A percentile compares a stretch with the other conserved stretches of the same genome.
phyloP scores from a whole-genome alignment of 495 filamentous ascomycete species.

The Sporormia fimetaria region DNA sequence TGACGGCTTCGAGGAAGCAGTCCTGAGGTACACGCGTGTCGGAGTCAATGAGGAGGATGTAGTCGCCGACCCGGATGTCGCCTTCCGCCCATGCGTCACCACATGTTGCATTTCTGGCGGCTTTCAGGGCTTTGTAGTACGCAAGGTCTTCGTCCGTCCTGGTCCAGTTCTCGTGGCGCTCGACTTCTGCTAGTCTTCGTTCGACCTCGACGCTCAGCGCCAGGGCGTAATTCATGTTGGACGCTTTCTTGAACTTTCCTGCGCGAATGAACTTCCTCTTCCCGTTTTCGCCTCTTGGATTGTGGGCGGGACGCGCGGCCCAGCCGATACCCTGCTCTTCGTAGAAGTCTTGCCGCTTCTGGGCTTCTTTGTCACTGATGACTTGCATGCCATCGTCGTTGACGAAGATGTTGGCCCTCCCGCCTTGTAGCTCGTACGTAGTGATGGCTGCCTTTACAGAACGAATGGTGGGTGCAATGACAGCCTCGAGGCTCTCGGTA shows the following conservation, averaged over 20 bases:
- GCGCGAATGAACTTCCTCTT: constrained; percentile 40
- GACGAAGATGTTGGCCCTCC: constrained; percentile 41
- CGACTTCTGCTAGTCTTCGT: constrained; percentile 38
- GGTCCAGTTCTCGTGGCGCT: constrained; percentile 26
- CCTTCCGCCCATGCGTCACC: constrained; percentile 32
- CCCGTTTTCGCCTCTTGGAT: constrained; percentile 35
- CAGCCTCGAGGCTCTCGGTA: constrained; percentile 54
- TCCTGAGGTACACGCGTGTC: constrained; percentile 37
- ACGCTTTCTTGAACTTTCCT: constrained; percentile 65
- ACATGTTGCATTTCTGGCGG: constrained; percentile 24
- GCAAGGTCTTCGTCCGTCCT: constrained; percentile 28
- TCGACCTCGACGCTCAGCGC: constrained; percentile 49
- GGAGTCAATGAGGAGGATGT: constrained; percentile 35
- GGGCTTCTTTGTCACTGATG: constrained; percentile 41
- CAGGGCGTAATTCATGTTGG: constrained; percentile 62
- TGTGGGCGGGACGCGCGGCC: constrained; percentile 41
- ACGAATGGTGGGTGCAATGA: constrained; percentile 51
- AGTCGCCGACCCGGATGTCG: constrained; percentile 34
- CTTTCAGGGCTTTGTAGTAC: constrained; percentile 21
- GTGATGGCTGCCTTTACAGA: constrained; percentile 55
- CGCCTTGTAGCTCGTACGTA: constrained; percentile 50
- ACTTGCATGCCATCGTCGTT: constrained; percentile 42
- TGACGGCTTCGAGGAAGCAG: constrained; percentile 39
- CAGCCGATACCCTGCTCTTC: constrained; percentile 35
- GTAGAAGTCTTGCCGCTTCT: constrained; percentile 47